Percentiles rank a stretch among this genome's conserved stretches.
phyloP scores from a whole-genome alignment of 2,329 filamentous ascomycete genomes.

The Beauveria scarabaeidicola region DNA sequence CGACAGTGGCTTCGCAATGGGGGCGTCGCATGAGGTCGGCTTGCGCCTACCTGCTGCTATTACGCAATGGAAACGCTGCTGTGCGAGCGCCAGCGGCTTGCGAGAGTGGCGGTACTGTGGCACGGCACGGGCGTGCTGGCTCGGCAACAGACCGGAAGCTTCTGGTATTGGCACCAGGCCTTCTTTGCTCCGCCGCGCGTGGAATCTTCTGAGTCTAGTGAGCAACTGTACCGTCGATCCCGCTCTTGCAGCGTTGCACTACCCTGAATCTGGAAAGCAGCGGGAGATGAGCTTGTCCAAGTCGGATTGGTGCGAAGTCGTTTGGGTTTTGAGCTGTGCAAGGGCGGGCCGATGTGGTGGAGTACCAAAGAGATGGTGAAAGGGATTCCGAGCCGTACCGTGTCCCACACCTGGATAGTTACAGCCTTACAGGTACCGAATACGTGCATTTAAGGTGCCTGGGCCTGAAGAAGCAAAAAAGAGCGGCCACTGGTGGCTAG shows the following conservation, averaged over 20 bases:
- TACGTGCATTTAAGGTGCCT: neutral
- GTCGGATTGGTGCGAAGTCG: neutral
- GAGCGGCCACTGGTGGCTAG: neutral
- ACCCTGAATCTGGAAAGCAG: conserved; percentile 3
- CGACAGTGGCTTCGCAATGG: neutral
- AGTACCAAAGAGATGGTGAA: conserved; percentile 3
- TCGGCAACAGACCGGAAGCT: neutral
- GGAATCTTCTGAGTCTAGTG: neutral
- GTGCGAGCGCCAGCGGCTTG: neutral
- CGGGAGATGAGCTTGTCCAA: neutral
- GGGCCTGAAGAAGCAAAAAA: neutral
- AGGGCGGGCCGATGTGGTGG: conserved; percentile 9
- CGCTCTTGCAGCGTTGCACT: neutral
- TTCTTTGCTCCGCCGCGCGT: neutral
- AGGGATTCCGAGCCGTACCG: conserved; percentile 16
- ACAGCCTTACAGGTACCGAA: neutral
- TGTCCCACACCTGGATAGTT: conserved; percentile 12
- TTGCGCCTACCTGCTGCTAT: neutral
- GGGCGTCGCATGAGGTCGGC: neutral
- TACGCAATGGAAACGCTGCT: neutral
- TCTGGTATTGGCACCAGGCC: neutral
- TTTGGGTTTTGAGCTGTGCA: conserved; percentile 4
- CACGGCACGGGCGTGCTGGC: neutral
- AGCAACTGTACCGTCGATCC: neutral
- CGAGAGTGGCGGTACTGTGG: neutral